Base-by-base conservation (phyloP, 805 yeast species). In the Candida chauliodis region DNA sequence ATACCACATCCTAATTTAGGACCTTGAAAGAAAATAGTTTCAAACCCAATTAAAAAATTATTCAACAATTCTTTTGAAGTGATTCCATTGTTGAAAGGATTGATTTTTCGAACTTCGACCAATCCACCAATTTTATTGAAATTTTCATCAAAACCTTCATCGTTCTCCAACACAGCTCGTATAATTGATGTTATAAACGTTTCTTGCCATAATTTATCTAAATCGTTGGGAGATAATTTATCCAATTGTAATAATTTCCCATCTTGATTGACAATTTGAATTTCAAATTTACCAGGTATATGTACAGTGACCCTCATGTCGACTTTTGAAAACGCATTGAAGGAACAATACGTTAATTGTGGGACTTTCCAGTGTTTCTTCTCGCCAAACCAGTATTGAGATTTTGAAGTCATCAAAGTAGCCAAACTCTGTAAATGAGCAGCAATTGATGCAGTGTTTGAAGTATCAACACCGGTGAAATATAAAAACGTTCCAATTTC, bases 81-180 rank as follows among this genome's bases (percentile, higher is more conserved):
- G 21, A 65, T 71, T 8, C 66, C 63, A 22, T 61, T 63, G 19
- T 69, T 54, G 43, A 93, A 75, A 4, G 97, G 97, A 50, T 88
- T 84, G 40, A 87, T 70, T 42, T 83, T 79, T 47, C 96, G 76
- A 26, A 93, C 83, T 55, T 90, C 95, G 8, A 89, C 95, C 40
- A 93, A 52, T 66, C 84, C 63, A 61, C 81, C 59, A 10, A 57
- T 59, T 38, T 64, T 64, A 43, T 66, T 65, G 30, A 56, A 57
- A 39, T 84, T 91, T 31, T 81, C 88, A 36, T 88, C 95, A 36
- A 85, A 88, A 28, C 81, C 89, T 36, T 88, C 95, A 36, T 85
- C 90, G 5, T 63, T 58, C 19, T 78, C 78, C 40, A 88, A 63
- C 30, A 93, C 59, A 6, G 90, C 66, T 51, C 99, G 75, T 17